Evolutionary conservation across 2,329 filamentous ascomycete species (phyloP).

Genomic region (Tolypocladium nubicola): DNA sequence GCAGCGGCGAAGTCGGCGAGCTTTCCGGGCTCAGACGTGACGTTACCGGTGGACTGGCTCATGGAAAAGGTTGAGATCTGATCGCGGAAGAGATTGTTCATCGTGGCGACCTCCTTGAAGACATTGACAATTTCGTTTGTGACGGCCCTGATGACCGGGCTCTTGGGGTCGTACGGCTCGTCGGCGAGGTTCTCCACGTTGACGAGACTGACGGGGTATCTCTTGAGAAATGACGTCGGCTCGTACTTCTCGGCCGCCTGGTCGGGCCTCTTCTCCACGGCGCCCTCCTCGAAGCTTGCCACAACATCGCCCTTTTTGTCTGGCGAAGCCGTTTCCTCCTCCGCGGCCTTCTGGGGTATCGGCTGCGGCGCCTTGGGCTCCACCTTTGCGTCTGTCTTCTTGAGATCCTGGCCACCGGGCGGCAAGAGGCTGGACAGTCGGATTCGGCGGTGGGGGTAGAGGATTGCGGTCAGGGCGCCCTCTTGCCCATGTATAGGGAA

Average conservation of each 20-base stretch:
- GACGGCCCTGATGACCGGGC: slow-evolving; percentile 77
- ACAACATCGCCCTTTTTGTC: slow-evolving; percentile 90
- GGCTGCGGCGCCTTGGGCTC: slow-evolving; percentile 44
- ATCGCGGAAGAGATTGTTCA: slow-evolving; percentile 92
- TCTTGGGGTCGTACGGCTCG: slow-evolving; percentile 83
- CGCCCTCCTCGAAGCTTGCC: slow-evolving; percentile 86
- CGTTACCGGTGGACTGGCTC: slow-evolving; percentile 88
- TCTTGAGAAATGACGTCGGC: slow-evolving; percentile 81
- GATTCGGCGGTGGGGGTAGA: slow-evolving; percentile 93
- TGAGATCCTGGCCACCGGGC: slow-evolving; percentile 42
- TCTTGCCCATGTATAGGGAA: slow-evolving; percentile 86
- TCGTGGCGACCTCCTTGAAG: slow-evolving; percentile 89
- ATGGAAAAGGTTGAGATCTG: slow-evolving; percentile 97
- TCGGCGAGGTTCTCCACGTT: slow-evolving; percentile 91
- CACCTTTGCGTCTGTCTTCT: slow-evolving; percentile 40
- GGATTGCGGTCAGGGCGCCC: slow-evolving; percentile 76
- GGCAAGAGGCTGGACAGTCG: slow-evolving; percentile 76
- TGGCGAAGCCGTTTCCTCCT: slow-evolving; percentile 35
- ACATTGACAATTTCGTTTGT: slow-evolving; percentile 98
- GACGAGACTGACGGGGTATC: slow-evolving; percentile 86
- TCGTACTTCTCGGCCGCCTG: slow-evolving; percentile 54
- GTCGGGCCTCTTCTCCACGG: slow-evolving; percentile 49
- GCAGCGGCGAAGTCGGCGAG: slow-evolving; percentile 95
- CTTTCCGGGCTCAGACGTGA: slow-evolving; percentile 89
- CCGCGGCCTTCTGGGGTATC: slow-evolving; percentile 42